Conservation (phyloP, 306 rosid genomes). For the Vigna reflexopilosa region DNA sequence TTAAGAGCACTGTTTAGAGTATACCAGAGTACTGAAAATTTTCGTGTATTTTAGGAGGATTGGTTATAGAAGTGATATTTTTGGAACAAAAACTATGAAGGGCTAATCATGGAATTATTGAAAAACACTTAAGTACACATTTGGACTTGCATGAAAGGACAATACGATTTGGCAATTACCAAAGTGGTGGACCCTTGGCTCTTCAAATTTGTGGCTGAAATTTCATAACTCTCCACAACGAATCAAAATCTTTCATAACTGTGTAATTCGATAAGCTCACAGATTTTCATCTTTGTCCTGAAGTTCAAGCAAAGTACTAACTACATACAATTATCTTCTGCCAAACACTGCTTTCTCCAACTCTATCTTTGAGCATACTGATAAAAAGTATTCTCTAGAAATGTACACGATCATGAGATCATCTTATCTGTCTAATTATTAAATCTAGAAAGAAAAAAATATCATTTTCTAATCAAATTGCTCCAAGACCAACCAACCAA, state of each 20-base stretch:
- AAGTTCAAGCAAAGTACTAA: constrained; percentile 33
- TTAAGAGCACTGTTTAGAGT: not conserved
- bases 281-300: constrained; percentile 32
- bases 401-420: not conserved
- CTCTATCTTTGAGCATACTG: constrained; percentile 3
- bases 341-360: constrained; percentile 10
- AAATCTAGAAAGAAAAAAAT: not conserved
- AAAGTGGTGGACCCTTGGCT: constrained; percentile 47
- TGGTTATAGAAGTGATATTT: not conserved
- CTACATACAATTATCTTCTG: constrained; percentile 28
- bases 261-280: constrained; percentile 24
- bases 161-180: constrained; percentile 33
- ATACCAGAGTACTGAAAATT: not conserved
- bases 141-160: constrained; percentile 32
- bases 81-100: not conserved
- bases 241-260: constrained; percentile 33
- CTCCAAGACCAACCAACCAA: constrained; percentile 5
- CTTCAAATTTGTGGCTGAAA: constrained; percentile 54
- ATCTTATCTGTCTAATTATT: not conserved
- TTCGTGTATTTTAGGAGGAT: not conserved
- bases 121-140: constrained; percentile 22
- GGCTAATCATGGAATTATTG: constrained; percentile 34
- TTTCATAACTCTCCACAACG: constrained; percentile 22
- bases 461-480: constrained; percentile 12
- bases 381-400: constrained; percentile 21